Percentiles rank a stretch among this genome's conserved stretches.
Conservation (phyloP, 2,329 filamentous ascomycete genomes). For the Fusarium ambrosium region DNA sequence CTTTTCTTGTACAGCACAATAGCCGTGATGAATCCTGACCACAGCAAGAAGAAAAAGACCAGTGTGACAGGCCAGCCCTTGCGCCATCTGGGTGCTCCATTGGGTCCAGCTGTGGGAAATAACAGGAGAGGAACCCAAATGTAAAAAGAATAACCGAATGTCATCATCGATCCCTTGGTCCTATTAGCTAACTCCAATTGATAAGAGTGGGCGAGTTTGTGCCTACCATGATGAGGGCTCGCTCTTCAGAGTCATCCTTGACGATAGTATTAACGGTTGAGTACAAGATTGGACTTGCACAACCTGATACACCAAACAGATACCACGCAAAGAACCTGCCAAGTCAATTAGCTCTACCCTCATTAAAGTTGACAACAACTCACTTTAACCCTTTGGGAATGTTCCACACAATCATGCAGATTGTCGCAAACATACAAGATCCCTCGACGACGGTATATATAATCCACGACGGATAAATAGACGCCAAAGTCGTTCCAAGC, state of each 20-base stretch:
- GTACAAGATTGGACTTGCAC: neutral
- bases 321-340: neutral
- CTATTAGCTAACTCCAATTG: neutral
- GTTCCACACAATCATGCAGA: constrained; percentile 23
- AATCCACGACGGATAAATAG: constrained; percentile 14
- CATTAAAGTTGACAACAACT: neutral
- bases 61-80: constrained; percentile 15
- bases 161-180: constrained; percentile 10
- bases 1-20: neutral
- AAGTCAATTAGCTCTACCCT: neutral
- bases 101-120: constrained; percentile 9
- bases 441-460: constrained; percentile 4
- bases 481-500: constrained; percentile 45
- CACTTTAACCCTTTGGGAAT: constrained; percentile 19
- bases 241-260: neutral
- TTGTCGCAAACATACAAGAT: constrained; percentile 13
- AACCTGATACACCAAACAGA: neutral
- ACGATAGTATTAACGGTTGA: neutral
- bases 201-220: neutral
- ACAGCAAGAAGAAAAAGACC: constrained; percentile 11
- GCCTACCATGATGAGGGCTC: constrained; percentile 2
- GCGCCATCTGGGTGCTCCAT: constrained; percentile 15
- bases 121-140: constrained; percentile 15
- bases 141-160: constrained; percentile 15
- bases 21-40: constrained; percentile 6